phyloP scores from a whole-genome alignment of 2,329 filamentous ascomycete genomes.

The Colletotrichum tanaceti region DNA sequence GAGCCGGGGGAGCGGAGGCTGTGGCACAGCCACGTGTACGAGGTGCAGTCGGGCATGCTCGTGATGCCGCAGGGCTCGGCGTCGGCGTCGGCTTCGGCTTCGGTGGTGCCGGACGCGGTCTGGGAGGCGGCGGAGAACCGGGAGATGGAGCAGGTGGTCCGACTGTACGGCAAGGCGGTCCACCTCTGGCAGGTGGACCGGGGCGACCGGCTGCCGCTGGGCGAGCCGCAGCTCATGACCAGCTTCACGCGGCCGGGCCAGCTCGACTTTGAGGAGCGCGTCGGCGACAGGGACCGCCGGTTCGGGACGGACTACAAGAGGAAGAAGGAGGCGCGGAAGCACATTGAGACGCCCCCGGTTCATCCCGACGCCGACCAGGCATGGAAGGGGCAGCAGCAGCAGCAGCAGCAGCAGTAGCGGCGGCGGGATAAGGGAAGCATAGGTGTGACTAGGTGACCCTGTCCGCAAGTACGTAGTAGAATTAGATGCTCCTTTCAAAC shows the following conservation, averaged over 20 bases:
- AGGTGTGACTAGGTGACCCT: not conserved
- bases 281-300: conserved; percentile 58
- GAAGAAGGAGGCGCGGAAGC: conserved; percentile 58
- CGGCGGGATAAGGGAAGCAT: conserved; percentile 6
- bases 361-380: conserved; percentile 49
- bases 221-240: conserved; percentile 66
- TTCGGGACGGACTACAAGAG: conserved; percentile 59
- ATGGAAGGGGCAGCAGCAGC: conserved; percentile 30
- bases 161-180: conserved; percentile 84
- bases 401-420: not conserved
- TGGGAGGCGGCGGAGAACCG: conserved; percentile 83
- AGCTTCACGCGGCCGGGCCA: conserved; percentile 63
- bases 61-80: conserved; percentile 80
- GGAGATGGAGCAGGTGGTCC: conserved; percentile 82
- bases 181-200: conserved; percentile 89
- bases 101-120: conserved; percentile 64
- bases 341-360: conserved; percentile 55
- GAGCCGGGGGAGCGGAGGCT: conserved; percentile 75
- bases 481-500: conserved; percentile 20
- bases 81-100: too few species aligned
- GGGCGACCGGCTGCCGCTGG: conserved; percentile 69
- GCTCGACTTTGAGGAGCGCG: conserved; percentile 57
- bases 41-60: conserved; percentile 84
- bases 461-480: too few species aligned
- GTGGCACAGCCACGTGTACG: conserved; percentile 83